These are phyloP conservation scores for Rhodomyrtus psidioides DNA, from an alignment of 441 rosid genomes.

Conservation along the genomic window DNA sequence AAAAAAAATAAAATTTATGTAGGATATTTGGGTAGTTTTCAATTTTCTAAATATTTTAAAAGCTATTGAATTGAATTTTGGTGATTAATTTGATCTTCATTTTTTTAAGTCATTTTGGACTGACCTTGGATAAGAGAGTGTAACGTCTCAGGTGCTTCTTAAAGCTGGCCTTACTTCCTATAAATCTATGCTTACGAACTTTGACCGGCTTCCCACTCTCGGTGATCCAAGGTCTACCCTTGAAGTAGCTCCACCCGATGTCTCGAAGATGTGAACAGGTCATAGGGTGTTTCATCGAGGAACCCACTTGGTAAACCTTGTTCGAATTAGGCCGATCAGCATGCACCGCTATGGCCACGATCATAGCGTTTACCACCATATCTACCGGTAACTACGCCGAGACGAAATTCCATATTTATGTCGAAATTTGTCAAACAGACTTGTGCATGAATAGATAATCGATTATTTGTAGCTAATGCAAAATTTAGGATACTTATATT, in stretches of 20 bases:
- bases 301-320: background rate
- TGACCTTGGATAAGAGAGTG: background rate
- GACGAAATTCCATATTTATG: background rate
- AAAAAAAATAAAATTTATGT: background rate
- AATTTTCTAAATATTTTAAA: background rate
- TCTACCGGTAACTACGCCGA: background rate
- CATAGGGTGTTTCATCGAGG: background rate
- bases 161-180: background rate
- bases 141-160: background rate
- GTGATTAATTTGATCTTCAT: background rate
- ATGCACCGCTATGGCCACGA: background rate
- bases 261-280: background rate
- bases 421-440: background rate
- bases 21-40: background rate
- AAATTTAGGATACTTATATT: background rate
- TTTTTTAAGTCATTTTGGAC: background rate
- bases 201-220: background rate
- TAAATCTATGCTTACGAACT: background rate
- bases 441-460: background rate
- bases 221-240: background rate
- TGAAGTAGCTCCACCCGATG: background rate
- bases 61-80: background rate
- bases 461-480: background rate
- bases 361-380: conserved; percentile 1
- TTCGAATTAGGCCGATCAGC: background rate